Percentiles rank a stretch among this genome's conserved stretches.
Evolutionary conservation across 805 yeast species (phyloP).

Genomic region (Metschnikowia borealis): DNA sequence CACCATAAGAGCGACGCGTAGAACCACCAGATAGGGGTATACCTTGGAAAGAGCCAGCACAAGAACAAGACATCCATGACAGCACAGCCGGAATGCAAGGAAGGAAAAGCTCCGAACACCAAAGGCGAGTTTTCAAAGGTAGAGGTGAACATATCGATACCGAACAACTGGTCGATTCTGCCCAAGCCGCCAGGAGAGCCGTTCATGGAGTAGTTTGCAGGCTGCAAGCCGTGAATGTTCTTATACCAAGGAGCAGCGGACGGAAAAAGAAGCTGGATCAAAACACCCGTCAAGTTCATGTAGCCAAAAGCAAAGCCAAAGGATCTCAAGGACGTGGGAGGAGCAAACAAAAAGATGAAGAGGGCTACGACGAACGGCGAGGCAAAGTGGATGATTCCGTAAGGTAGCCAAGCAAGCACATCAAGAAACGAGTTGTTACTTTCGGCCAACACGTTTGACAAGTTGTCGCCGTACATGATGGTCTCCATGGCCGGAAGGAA

Average conservation of each 20-base stretch:
- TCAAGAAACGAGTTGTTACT: conserved; percentile 63
- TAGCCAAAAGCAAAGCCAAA: conserved; percentile 94
- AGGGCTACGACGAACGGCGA: conserved; percentile 84
- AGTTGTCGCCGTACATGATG: conserved; percentile 84
- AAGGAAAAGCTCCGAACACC: conserved; percentile 85
- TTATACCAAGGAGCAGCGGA: conserved; percentile 99
- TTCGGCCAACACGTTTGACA: conserved; percentile 78
- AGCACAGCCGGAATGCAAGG: conserved; percentile 91
- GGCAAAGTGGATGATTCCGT: conserved; percentile 87
- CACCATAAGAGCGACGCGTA: conserved; percentile 97
- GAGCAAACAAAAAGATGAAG: conserved; percentile 78
- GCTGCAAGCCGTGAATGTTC: conserved; percentile 73
- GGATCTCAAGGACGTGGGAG: conserved; percentile 79
- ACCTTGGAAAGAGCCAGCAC: conserved; percentile 73
- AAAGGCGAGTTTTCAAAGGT: conserved; percentile 84
- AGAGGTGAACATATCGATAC: conserved; percentile 77
- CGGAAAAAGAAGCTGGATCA: conserved; percentile 78
- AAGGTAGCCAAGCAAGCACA: conserved; percentile 92
- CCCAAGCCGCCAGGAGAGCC: conserved; percentile 97
- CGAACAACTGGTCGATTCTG: conserved; percentile 75
- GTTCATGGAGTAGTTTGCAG: conserved; percentile 85
- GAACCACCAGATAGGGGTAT: conserved; percentile 58
- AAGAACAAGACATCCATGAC: conserved; percentile 89
- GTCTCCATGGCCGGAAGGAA: conserved; percentile 90
- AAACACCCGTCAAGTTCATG: conserved; percentile 84